phyloP scores from a whole-genome alignment of 257 asterid genomes.

The Solanum chiquidenum region DNA sequence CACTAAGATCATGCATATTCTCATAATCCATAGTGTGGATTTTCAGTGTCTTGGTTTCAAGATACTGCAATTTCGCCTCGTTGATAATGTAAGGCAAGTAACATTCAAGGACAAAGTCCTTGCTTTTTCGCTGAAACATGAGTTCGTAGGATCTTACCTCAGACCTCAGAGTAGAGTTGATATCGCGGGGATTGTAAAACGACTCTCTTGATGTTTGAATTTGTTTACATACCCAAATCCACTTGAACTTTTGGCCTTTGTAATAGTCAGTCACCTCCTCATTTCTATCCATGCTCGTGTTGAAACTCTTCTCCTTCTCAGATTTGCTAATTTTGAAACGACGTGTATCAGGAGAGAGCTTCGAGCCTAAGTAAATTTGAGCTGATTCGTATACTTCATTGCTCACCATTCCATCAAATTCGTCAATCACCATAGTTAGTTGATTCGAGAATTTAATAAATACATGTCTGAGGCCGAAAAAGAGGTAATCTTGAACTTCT shows the following conservation, averaged over 20 bases:
- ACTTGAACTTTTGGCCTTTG: background rate
- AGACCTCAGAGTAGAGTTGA: constrained; percentile 15
- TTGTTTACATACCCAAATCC: constrained; percentile 15
- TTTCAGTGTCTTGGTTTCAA: constrained; percentile 34
- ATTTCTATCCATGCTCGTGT: background rate
- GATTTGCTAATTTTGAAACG: background rate
- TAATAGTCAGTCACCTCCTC: background rate
- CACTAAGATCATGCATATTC: constrained; percentile 10
- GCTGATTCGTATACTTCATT: background rate
- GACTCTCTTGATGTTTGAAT: background rate
- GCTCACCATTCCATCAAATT: background rate
- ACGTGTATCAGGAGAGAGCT: background rate
- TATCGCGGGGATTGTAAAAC: constrained; percentile 24
- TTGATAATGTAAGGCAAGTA: constrained; percentile 32
- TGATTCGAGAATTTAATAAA: background rate
- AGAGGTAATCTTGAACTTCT: background rate
- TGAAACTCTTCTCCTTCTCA: background rate
- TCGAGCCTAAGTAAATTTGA: background rate
- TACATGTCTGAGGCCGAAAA: background rate
- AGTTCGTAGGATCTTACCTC: constrained; percentile 50
- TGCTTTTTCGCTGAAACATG: constrained; percentile 31
- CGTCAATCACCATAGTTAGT: background rate
- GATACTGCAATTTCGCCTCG: constrained; percentile 18
- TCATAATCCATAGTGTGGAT: constrained; percentile 35
- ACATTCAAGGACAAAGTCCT: constrained; percentile 16